A percentile compares a stretch with the other conserved stretches of the same genome.
These are phyloP conservation scores for Coemansia sp. DNA, from an alignment of 192 early-diverging fungal species.

Conservation along the genomic window DNA sequence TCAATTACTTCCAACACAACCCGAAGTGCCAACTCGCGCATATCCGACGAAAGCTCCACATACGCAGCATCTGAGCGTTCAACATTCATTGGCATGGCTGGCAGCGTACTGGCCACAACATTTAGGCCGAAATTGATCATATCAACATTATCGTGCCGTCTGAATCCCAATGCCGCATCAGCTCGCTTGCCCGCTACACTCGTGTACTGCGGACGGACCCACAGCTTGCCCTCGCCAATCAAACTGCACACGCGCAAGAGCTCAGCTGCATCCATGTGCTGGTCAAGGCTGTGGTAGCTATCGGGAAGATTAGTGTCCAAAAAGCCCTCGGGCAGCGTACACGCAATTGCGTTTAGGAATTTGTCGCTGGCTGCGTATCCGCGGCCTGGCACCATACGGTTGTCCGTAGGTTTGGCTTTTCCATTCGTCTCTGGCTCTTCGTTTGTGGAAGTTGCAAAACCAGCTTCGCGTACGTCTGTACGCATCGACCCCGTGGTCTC, in stretches of 20 bases:
- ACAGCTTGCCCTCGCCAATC: slow-evolving; percentile 23
- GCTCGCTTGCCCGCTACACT: background rate
- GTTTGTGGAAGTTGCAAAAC: background rate
- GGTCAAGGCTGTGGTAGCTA: background rate
- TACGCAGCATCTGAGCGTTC: background rate
- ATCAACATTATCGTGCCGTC: background rate
- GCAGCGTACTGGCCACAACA: background rate
- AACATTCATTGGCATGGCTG: background rate
- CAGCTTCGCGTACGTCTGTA: background rate
- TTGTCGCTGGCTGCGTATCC: slow-evolving; percentile 29
- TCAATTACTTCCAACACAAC: slow-evolving; percentile 12
- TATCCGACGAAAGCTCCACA: background rate
- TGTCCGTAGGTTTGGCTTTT: background rate
- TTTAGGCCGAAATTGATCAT: slow-evolving; percentile 5
- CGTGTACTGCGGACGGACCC: slow-evolving; percentile 30
- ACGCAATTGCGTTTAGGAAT: slow-evolving; percentile 18
- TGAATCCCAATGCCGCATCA: slow-evolving; percentile 21
- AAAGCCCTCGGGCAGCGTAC: slow-evolving; percentile 20
- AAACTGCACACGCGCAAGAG: slow-evolving; percentile 16
- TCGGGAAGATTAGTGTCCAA: background rate
- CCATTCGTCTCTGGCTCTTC: background rate
- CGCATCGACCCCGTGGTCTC: slow-evolving; percentile 33
- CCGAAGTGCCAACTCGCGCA: slow-evolving; percentile 8
- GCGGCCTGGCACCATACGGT: slow-evolving; percentile 46
- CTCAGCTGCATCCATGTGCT: slow-evolving; percentile 8